Evolutionary conservation across 2,329 filamentous ascomycete genomes (phyloP), one percentile per base, ranked within the genome.

Genomic region (Diaporthe longicolla): DNA sequence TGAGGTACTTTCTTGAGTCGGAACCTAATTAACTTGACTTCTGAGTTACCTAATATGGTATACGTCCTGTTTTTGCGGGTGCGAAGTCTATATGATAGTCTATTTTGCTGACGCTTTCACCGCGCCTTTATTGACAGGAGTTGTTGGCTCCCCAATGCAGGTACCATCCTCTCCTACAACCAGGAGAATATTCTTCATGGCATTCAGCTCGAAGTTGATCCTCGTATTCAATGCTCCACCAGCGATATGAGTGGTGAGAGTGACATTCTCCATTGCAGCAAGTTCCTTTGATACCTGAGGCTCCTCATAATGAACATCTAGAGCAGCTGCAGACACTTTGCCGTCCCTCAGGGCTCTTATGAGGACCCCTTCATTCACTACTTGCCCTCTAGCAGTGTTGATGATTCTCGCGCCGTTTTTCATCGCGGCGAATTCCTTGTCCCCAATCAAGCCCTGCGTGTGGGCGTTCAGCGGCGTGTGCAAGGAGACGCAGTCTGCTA

Each of bases 241-340:
- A 0, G 79, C 83, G n/a, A 81, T 82, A 50, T 85, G 83, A 0
- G 79, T 80, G 1, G 83, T 82, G 54, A 85, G 75, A 0, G 81
- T 83, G 4, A 84, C 84, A 54, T 85, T 84, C 11, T 82, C 79
- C 81, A 85, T 84, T 0, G 76, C 78, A 2, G 82, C 83, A 32
- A 85, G 75, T 61, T 66, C 61, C 29, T 66, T 66, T 13, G 61
- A 66, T 19, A 66, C 61, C 19, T 52, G 61, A 0, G 89, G 89
- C 78, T 91, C 89, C 59, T 87, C 78, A 8, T 86, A 85, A 79
- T 90, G 87, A 17, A 90, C 89, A 77, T 90, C 89, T 17, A 90
- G 77, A 0, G 86, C 89, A 0, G 86, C 88, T 2, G 85, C 84
- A 0, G 80, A 79, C 1, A 90, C 54, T 8, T 83, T 83, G 0